Conservation (phyloP, 208 protist species). For the Acanthamoeba healyi region DNA sequence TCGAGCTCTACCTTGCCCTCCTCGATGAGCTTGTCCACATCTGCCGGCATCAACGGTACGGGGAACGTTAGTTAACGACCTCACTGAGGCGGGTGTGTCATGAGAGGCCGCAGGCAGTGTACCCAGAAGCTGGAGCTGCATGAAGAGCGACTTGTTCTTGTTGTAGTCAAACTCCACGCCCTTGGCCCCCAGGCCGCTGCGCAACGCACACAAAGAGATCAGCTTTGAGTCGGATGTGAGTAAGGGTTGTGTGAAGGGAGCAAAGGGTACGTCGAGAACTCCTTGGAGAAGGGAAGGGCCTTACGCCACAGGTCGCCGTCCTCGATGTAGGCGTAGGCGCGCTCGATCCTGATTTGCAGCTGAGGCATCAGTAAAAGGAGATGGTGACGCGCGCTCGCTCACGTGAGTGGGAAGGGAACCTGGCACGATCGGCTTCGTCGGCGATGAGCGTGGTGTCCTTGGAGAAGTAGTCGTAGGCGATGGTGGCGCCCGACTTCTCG, state of each 20-base stretch:
- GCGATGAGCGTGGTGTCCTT: neutral
- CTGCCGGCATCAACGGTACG: neutral
- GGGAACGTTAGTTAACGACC: neutral
- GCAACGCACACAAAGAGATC: neutral
- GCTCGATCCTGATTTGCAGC: neutral
- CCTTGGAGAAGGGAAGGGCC: constrained; percentile 59
- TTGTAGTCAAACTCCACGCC: constrained; percentile 26
- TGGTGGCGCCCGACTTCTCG: constrained; percentile 50
- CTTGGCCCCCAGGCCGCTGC: constrained; percentile 17
- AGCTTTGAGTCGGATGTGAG: no score
- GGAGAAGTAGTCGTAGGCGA: constrained; percentile 43
- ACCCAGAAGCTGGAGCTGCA: constrained; percentile 43
- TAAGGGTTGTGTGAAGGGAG: neutral
- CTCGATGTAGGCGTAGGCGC: constrained; percentile 50
- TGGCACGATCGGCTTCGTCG: constrained; percentile 2
- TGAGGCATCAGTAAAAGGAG: neutral
- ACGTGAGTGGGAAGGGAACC: neutral
- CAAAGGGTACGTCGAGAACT: constrained; percentile 12
- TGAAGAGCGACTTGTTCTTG: constrained; percentile 56
- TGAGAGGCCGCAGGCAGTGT: no score
- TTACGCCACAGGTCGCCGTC: constrained; percentile 57
- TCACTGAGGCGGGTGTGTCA: no score
- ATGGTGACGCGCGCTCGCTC: neutral
- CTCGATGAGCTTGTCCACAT: constrained; percentile 56
- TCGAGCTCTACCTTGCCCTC: constrained; percentile 36